Base-by-base conservation (phyloP, 2,329 filamentous ascomycete genomes). In the Lithohypha guttulata region DNA sequence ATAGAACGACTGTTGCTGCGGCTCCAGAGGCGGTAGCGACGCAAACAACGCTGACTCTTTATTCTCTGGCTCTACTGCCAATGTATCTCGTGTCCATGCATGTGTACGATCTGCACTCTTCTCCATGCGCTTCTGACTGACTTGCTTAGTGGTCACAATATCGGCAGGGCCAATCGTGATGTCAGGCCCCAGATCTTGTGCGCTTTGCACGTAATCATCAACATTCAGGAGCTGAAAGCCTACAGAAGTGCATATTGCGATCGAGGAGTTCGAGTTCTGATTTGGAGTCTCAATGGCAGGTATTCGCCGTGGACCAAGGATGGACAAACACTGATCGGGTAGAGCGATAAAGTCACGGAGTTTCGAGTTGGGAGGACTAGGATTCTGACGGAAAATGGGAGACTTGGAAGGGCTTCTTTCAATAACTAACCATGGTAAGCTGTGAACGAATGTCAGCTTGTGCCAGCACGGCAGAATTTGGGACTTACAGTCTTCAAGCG, bases 91-190 rank as follows among this genome's bases (percentile, higher is more conserved):
- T 13, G 89, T 66, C 84, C 86, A 96, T 25, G 74, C 71, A 55
- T 91, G 81, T 1, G 84, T 94, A 41, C 89, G 72, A 54, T 91
- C 85, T 17, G 77, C 79, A 78, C 94, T 95, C 53, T 84, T 86
- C 23, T 77, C 69, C 32, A 81, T 74, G 31, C 87, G 73, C 61
- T 93, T 94, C 7, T 70, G 64, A 2, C 79, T 74, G 0, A 81
- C 72, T 3, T 66, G 47, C 39, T 66, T 64, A 50, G 73, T 72
- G 21, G 71, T 68, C 7, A 87, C 71, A 15, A 79, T 58, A 59
- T 98, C 91, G 4, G 81, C 82, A 36, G 93, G 61, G 0, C 78
- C 78, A 17, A 96, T 70, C 23, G 80, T 75, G 39, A 96, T 79
- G 55, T 98, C 89, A 1, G 89, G 84, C 36, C 70, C 68, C 23